phyloP scores from a whole-genome alignment of 2,329 filamentous ascomycete species.

The Pezicula rhizophila region DNA sequence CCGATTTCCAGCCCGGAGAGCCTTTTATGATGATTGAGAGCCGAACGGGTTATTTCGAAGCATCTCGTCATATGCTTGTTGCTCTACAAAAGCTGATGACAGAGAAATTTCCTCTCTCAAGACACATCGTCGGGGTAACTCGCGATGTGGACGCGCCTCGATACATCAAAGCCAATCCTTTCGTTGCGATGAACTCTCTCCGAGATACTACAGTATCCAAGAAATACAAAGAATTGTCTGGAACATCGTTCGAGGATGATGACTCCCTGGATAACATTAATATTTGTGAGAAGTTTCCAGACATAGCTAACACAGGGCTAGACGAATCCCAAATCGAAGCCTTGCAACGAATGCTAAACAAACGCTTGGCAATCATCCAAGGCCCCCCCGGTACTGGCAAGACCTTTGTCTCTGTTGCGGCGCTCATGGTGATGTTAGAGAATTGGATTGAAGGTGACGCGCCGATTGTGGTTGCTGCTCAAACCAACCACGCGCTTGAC shows the following conservation, averaged over 20 bases:
- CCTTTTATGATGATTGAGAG: conserved; percentile 70
- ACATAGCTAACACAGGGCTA: conserved; percentile 39
- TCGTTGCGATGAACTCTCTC: conserved; percentile 29
- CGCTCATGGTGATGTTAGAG: conserved; percentile 58
- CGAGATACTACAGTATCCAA: conserved; percentile 31
- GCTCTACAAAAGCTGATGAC: conserved; percentile 54
- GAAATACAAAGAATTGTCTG: conserved; percentile 11
- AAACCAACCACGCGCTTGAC: conserved; percentile 88
- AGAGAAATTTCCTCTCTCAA: conserved; percentile 18
- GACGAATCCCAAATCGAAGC: conserved; percentile 68
- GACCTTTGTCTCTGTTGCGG: conserved; percentile 72
- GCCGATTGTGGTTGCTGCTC: conserved; percentile 73
- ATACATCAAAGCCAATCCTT: neutral
- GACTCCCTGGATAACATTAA: conserved; percentile 41
- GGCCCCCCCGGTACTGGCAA: conserved; percentile 71
- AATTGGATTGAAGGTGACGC: conserved; percentile 51
- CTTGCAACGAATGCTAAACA: conserved; percentile 63
- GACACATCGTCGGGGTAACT: neutral
- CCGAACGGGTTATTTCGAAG: conserved; percentile 69
- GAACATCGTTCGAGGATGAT: conserved; percentile 10
- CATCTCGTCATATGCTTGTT: conserved; percentile 63
- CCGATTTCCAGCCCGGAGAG: conserved; percentile 60
- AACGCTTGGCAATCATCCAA: conserved; percentile 70
- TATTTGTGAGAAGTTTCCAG: conserved; percentile 49
- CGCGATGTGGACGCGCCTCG: neutral